Conservation (phyloP, 2,329 filamentous ascomycete genomes). For the Mycosphaerella arachidis region DNA sequence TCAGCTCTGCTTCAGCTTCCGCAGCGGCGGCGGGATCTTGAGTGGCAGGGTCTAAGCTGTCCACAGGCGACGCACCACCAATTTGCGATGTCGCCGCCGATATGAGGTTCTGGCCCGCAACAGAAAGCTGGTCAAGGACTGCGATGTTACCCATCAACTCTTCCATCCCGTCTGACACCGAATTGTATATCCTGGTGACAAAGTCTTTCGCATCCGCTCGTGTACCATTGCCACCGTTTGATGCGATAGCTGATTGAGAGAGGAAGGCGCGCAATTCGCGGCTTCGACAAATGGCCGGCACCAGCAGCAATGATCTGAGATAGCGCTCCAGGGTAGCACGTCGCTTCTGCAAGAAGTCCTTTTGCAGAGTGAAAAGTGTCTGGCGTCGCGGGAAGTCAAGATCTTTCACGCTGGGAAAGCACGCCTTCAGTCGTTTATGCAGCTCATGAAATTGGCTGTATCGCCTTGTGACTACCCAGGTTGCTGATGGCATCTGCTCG, state of each 20-base stretch:
- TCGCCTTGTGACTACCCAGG: conserved; percentile 85
- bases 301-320: conserved; percentile 63
- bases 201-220: conserved; percentile 69
- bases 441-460: conserved; percentile 98
- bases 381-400: conserved; percentile 89
- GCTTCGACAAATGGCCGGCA: conserved; percentile 91
- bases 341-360: conserved; percentile 89
- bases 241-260: conserved; percentile 70
- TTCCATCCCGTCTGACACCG: conserved; percentile 95
- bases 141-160: conserved; percentile 95
- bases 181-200: conserved; percentile 91
- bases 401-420: conserved; percentile 81
- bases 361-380: conserved; percentile 94
- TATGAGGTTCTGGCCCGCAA: conserved; percentile 86
- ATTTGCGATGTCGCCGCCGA: conserved; percentile 61
- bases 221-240: conserved; percentile 57
- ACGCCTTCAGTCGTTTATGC: conserved; percentile 77
- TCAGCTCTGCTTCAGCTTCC: conserved; percentile 89
- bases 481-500: conserved; percentile 93
- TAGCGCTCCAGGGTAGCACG: conserved; percentile 80
- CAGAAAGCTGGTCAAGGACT: conserved; percentile 87
- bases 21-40: conserved; percentile 50
- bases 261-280: conserved; percentile 88
- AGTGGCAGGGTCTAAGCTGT: conserved; percentile 36
- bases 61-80: conserved; percentile 39